phyloP scores from a whole-genome alignment of 2,329 filamentous ascomycete genomes.

The Fusarium mundagurra region DNA sequence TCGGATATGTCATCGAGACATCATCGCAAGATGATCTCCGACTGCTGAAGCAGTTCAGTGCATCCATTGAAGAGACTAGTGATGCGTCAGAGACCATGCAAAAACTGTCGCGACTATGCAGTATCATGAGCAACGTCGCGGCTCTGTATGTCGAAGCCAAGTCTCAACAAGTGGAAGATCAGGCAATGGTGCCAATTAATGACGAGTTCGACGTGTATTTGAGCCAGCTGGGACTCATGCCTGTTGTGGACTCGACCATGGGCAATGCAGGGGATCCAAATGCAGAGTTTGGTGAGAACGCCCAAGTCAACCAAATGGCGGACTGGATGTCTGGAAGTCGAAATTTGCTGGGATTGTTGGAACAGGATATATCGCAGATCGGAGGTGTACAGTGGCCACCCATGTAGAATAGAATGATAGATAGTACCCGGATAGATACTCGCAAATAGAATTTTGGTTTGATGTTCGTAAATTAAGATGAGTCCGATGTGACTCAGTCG shows the following conservation, averaged over 20 bases:
- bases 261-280: conserved; percentile 26
- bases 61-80: conserved; percentile 62
- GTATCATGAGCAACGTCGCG: conserved; percentile 70
- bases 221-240: conserved; percentile 69
- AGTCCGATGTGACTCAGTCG: conserved; percentile 56
- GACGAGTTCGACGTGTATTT: conserved; percentile 73
- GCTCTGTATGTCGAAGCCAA: conserved; percentile 71
- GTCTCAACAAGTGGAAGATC: conserved; percentile 56
- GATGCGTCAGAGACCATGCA: conserved; percentile 66
- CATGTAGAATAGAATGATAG: conserved; percentile 23
- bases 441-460: neutral
- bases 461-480: neutral
- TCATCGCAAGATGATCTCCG: conserved; percentile 62
- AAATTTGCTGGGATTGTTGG: conserved; percentile 72
- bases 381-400: conserved; percentile 49
- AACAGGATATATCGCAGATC: conserved; percentile 66
- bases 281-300: conserved; percentile 37
- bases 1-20: conserved; percentile 67
- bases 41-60: conserved; percentile 65
- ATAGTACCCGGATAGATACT: conserved; percentile 1
- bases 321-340: conserved; percentile 74
- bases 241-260: conserved; percentile 48
- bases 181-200: conserved; percentile 60
- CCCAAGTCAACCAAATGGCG: conserved; percentile 60
- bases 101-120: conserved; percentile 70